These are phyloP conservation scores for Candida stauntonica DNA, from an alignment of 805 yeast genomes.

Conservation along the genomic window DNA sequence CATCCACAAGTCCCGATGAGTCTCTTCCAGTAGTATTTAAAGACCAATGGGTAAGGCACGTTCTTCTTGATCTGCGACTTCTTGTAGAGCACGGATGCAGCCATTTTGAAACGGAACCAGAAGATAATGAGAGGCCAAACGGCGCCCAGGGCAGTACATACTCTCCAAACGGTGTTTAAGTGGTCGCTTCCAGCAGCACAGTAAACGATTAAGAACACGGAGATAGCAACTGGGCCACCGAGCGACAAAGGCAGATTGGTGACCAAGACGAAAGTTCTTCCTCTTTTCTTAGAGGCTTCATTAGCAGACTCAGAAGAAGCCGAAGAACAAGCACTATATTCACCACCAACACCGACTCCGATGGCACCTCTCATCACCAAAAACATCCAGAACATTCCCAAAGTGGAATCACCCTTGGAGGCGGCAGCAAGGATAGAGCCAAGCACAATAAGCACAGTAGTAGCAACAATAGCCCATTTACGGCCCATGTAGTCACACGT, in stretches of 20 bases:
- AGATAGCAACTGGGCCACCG: slow-evolving; percentile 76
- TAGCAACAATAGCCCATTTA: slow-evolving; percentile 62
- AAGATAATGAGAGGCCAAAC: slow-evolving; percentile 70
- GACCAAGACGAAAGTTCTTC: slow-evolving; percentile 59
- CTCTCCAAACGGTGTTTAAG: slow-evolving; percentile 59
- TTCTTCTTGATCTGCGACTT: slow-evolving; percentile 56
- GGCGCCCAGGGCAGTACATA: slow-evolving; percentile 59
- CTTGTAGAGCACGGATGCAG: slow-evolving; percentile 58
- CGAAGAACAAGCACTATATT: slow-evolving; percentile 66
- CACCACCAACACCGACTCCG: slow-evolving; percentile 79
- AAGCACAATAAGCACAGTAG: slow-evolving; percentile 55
- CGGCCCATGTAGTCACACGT: slow-evolving; percentile 64
- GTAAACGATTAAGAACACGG: slow-evolving; percentile 63
- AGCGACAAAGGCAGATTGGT: slow-evolving; percentile 70
- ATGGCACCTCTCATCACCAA: slow-evolving; percentile 69
- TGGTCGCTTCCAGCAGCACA: slow-evolving; percentile 44
- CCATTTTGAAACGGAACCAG: slow-evolving; percentile 67
- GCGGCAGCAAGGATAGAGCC: slow-evolving; percentile 70
- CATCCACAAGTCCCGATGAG: slow-evolving; percentile 67
- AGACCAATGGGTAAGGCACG: slow-evolving; percentile 55
- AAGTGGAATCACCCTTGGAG: slow-evolving; percentile 51
- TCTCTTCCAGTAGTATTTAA: slow-evolving; percentile 65
- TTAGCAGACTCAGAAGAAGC: slow-evolving; percentile 72
- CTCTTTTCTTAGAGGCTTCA: slow-evolving; percentile 59
- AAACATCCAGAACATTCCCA: slow-evolving; percentile 75